A percentile compares a stretch with the other conserved stretches of the same genome.
Conservation (phyloP, 495 filamentous ascomycete genomes). For the Penicillium cataractarum region DNA sequence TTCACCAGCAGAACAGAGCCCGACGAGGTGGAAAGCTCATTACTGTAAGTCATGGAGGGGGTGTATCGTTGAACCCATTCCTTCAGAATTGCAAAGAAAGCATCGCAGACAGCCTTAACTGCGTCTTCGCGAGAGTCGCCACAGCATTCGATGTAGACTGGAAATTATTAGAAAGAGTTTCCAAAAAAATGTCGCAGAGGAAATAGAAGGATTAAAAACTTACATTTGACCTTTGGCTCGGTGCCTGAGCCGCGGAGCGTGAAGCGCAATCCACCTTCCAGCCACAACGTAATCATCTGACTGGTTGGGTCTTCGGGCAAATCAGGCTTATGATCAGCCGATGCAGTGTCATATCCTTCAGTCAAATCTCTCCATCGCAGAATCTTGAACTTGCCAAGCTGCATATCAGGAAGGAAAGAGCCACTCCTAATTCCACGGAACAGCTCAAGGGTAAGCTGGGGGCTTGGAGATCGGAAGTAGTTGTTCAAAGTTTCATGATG, state of each 20-base stretch:
- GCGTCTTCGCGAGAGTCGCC: conserved; percentile 50
- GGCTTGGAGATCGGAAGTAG: conserved; percentile 65
- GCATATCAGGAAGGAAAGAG: conserved; percentile 43
- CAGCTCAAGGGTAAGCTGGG: conserved; percentile 52
- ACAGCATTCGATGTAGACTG: conserved; percentile 62
- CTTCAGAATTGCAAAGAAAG: conserved; percentile 52
- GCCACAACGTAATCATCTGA: conserved; percentile 74
- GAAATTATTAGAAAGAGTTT: conserved; percentile 10
- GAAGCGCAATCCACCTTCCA: conserved; percentile 62
- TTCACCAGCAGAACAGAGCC: conserved; percentile 39
- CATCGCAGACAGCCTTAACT: conserved; percentile 54
- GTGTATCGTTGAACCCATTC: conserved; percentile 61
- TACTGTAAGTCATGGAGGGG: conserved; percentile 43
- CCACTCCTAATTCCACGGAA: conserved; percentile 60
- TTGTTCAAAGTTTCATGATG: conserved; percentile 70
- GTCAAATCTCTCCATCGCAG: conserved; percentile 71
- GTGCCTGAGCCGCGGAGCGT: conserved; percentile 72
- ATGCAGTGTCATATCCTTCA: conserved; percentile 62
- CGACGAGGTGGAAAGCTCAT: conserved; percentile 46
- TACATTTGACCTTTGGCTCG: conserved; percentile 70
- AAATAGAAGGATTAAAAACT: conserved; percentile 22
- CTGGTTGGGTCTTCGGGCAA: conserved; percentile 61
- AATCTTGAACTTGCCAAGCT: conserved; percentile 56
- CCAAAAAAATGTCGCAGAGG: background rate
- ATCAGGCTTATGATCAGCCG: conserved; percentile 54